Base-by-base conservation (phyloP, 495 filamentous ascomycete species). In the Penicillium argentinense region DNA sequence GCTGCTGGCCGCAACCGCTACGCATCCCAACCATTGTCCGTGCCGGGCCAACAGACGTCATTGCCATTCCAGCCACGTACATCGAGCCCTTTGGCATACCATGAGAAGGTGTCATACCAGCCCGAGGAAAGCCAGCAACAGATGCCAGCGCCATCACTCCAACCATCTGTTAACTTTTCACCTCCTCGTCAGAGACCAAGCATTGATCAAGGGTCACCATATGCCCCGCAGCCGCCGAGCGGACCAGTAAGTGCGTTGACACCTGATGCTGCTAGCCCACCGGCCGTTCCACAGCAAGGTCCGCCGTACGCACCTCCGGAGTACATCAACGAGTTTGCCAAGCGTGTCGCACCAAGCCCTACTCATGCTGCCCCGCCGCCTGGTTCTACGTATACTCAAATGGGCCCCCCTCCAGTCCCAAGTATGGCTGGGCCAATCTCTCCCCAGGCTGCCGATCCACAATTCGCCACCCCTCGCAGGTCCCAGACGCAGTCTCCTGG, bases 401-500 rank as follows among this genome's bases (percentile, higher is more conserved):
- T n/a, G 16, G 17, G 33, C 33, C 16, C 45, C 53, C 61, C 49
- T 48, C 59, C 51, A 62, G 66, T 28, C 60, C 66, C 25, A 50
- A 42, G 51, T 67, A 69, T 28, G 63, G 77, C 45, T 53, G 62
- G 58, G 36, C 53, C 41, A 27, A 49, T 26, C 57, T 49, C 51
- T 39, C 54, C 60, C 1, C 56, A 52, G 47, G 25, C 61, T 11
- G 46, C 49, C 18, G 62, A 65, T 11, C 28, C 53, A 3, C 57
- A 60, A 19, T 70, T 67, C 49, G 69, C 68, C 17, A 78, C 87
- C 13, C 85, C 86, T 7, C 79, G 79, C 38, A 79, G 91, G 41
- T 88, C 91, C 11, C 86, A 89, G 53, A 96, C 92, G 1, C 89
- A 95, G 60, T 96, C 91, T 14, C 92, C 93, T 5, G 81, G 83